Percentiles rank a stretch among this genome's conserved stretches.
Evolutionary conservation across 2,329 filamentous ascomycete species (phyloP).

Genomic region (Hymenoscyphus scutula): DNA sequence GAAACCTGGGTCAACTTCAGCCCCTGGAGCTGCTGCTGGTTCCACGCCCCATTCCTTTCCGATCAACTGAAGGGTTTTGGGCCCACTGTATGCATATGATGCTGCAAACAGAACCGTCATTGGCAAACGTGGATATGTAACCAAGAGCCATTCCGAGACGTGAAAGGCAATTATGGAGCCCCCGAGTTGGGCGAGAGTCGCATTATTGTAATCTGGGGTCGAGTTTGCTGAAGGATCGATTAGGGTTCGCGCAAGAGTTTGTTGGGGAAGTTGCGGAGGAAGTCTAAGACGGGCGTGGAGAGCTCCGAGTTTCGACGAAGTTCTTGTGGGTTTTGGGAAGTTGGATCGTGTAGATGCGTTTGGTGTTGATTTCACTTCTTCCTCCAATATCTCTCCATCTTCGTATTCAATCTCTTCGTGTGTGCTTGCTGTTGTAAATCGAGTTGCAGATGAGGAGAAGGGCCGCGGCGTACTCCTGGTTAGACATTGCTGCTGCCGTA

Average conservation of each 20-base stretch:
- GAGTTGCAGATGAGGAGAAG: slow-evolving; percentile 13
- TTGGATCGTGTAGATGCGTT: slow-evolving; percentile 41
- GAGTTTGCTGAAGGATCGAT: slow-evolving; percentile 82
- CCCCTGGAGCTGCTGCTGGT: slow-evolving; percentile 77
- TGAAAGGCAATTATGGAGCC: slow-evolving; percentile 84
- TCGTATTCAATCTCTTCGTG: slow-evolving; percentile 30
- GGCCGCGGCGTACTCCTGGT: slow-evolving; percentile 24
- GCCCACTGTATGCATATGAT: slow-evolving; percentile 79
- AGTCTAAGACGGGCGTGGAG: slow-evolving; percentile 87
- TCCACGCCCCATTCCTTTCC: slow-evolving; percentile 91
- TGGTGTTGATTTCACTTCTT: neutral
- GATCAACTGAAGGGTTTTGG: slow-evolving; percentile 69
- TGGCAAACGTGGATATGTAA: slow-evolving; percentile 86
- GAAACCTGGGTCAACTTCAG: slow-evolving; percentile 87
- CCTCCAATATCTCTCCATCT: slow-evolving; percentile 22
- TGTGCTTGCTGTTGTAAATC: neutral
- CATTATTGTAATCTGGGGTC: slow-evolving; percentile 82
- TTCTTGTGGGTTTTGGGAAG: slow-evolving; percentile 67
- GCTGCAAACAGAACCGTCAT: slow-evolving; percentile 84
- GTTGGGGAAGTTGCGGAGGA: slow-evolving; percentile 74
- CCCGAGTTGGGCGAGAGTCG: slow-evolving; percentile 76
- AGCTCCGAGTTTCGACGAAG: slow-evolving; percentile 88
- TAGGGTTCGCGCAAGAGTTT: slow-evolving; percentile 82
- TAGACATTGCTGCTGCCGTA: slow-evolving; percentile 33
- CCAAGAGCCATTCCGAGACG: slow-evolving; percentile 81